Evolutionary conservation across 441 rosid species (phyloP), one percentile per base, ranked within the genome.

Genomic region (Bocquillonia castaneifolia): DNA sequence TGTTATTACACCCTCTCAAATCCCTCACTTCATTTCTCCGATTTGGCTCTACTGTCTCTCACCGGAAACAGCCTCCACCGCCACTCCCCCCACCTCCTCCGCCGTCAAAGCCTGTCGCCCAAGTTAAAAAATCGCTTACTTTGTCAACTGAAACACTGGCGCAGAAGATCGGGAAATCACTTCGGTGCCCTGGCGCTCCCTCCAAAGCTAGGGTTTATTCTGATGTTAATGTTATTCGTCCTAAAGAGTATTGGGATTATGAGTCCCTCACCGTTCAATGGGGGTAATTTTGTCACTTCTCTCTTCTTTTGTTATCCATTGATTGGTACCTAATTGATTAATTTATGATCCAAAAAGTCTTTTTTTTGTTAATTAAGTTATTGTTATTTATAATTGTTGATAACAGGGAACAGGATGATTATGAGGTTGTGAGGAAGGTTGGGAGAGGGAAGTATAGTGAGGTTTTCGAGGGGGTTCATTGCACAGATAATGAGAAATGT

Each of bases 371-470:
- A 36, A 4, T 36, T 10, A 36, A 36, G 40, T 36, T 3, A 3
- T 36, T 3, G 40, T 36, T 36, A 36, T 36, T 36, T 36, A 12
- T 42, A 14, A 20, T 63, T 60, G 66, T 61, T 50, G 77, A 53
- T 22, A 44, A 63, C 82, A 91, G 99, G 78, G 93, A 88, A 70
- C 97, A 94, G 74, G 97, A 94, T 76, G 93, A 90, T 74, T 94
- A 94, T 66, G 99, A 92, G 88, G 99, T 94, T 65, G 96, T 92
- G 70, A 85, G 92, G 84, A 94, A 92, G 78, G 99, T 92, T 14
- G 99, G 99, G 62, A 82, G 97, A 52, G 98, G 98, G 48, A 94
- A 94, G 72, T 94, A 94, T 73, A 92, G 99, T 76, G 99, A 94
- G 79, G 99, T 92, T 15, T 92, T 94, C 37, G 97, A 94, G 76